These are phyloP conservation scores for Monosporascus cannonballus DNA, from an alignment of 2,329 filamentous ascomycete species.

Conservation along the genomic window DNA sequence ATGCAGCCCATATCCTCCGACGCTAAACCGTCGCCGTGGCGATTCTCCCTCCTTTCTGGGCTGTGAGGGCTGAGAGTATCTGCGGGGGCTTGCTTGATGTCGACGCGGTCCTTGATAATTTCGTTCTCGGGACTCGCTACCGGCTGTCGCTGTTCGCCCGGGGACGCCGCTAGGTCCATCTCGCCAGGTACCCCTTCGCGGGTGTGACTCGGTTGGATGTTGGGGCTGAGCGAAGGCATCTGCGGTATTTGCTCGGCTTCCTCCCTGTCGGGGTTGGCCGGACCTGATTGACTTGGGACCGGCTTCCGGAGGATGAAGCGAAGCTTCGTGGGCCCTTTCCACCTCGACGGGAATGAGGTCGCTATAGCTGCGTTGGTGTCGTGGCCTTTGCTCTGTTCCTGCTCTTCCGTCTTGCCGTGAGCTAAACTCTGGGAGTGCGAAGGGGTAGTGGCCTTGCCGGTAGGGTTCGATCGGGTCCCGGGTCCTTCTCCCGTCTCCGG, in stretches of 20 bases:
- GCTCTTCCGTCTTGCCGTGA: slow-evolving; percentile 3
- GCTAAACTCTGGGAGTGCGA: slow-evolving; percentile 4
- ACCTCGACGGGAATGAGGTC: slow-evolving; percentile 32
- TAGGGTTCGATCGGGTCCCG: slow-evolving; percentile 6
- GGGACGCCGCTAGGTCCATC: neutral
- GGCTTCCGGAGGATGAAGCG: slow-evolving; percentile 19
- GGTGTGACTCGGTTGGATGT: slow-evolving; percentile 2
- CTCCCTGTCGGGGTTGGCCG: slow-evolving; percentile 4
- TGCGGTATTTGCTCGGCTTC: slow-evolving; percentile 5
- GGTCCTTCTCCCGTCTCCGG: slow-evolving; percentile 6
- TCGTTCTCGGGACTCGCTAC: neutral
- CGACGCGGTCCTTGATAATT: neutral
- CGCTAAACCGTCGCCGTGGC: slow-evolving; percentile 5
- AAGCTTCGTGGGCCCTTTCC: slow-evolving; percentile 23
- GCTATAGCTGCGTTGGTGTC: slow-evolving; percentile 25
- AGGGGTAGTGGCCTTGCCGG: slow-evolving; percentile 4
- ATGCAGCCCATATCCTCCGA: neutral
- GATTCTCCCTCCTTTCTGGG: no score
- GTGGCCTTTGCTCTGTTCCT: slow-evolving; percentile 4
- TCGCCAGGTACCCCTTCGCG: neutral
- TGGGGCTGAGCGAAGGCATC: slow-evolving; percentile 4
- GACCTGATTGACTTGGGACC: slow-evolving; percentile 18
- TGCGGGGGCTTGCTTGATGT: neutral
- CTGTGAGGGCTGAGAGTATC: neutral
- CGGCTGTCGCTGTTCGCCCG: neutral